Base-by-base conservation (phyloP, 2,329 filamentous ascomycete species). In the Daldinia eschscholtzii region DNA sequence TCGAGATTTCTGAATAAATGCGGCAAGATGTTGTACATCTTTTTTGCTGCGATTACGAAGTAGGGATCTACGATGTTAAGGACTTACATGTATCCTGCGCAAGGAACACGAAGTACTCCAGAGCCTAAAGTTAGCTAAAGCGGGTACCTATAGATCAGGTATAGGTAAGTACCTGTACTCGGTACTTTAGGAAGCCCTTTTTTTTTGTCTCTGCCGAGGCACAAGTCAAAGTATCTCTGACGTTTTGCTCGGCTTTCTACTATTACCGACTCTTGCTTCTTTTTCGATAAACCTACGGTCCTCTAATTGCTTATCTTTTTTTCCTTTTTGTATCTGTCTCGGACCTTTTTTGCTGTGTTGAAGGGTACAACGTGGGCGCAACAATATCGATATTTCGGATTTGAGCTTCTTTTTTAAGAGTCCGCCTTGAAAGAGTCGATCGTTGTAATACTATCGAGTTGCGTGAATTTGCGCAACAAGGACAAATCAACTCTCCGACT, bases 201-300 rank as follows among this genome's bases (percentile, higher is more conserved):
- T 48, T 50, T 50, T 50, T 15, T 6, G 37, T 41, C 33, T 61
- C 63, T 71, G 55, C 69, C 69, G 66, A 69, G 69, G 69, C 61
- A 56, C 53, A 41, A 58, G 30, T 20, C 41, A 30, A 30, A 30
- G 6, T 33, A 23, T 33, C 62, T 60, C 66, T 69, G 66, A 69
- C 63, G 63, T 69, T 59, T 52, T 26, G 20, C 15, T 69, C 65
- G 68, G 68, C 60, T 70, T 57, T 53, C 55, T 26, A 68, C 57
- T 26, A 68, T 71, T 71, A 39, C 68, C 68, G 68, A 71, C 57
- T 52, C 9, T 50, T 60, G 23, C 42, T 52, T 61, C 15, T 13
- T 18, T 46, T 48, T 46, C 46, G 42, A 57, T 26, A 64, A 66
- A 57, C 41, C 52, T 67, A 30, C 35, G 28, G 42, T 15, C 2